Percentiles rank a stretch among this genome's conserved stretches.
phyloP scores from a whole-genome alignment of 192 early-diverging fungal genomes.

The Kickxella alabastrina region DNA sequence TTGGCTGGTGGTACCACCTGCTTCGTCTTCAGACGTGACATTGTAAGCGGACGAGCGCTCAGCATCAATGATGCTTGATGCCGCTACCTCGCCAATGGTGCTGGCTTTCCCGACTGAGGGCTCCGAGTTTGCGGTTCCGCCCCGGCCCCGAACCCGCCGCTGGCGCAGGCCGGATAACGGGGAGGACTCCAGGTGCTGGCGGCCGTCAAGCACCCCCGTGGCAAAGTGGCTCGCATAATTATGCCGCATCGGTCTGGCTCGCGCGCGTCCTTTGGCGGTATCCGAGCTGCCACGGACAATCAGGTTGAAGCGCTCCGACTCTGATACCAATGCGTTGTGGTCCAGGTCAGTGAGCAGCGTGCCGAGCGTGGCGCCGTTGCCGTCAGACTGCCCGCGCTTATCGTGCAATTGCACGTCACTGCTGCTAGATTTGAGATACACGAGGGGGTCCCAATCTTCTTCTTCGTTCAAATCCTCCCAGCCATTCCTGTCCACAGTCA shows the following conservation, averaged over 20 bases:
- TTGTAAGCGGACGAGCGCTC: conserved; percentile 9
- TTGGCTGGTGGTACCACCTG: not conserved
- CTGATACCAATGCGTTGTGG: not conserved
- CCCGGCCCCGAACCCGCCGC: not conserved
- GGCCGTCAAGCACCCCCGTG: not conserved
- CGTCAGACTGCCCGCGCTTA: not conserved
- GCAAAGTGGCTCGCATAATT: no score
- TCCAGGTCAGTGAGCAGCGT: conserved; percentile 22
- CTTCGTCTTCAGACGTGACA: not conserved
- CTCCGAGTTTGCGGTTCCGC: not conserved
- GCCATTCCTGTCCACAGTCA: no score
- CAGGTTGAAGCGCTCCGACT: no score
- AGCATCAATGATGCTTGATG: conserved; percentile 19
- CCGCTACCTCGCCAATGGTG: conserved; percentile 8
- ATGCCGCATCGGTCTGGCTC: not conserved
- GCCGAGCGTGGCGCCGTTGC: conserved; percentile 13
- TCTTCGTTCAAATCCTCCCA: no score
- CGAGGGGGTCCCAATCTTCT: conserved; percentile 27
- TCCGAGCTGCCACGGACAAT: no score
- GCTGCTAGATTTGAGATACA: conserved; percentile 18
- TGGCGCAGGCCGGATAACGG: conserved; percentile 10
- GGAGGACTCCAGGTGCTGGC: not conserved
- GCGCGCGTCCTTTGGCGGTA: not conserved
- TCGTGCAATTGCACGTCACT: not conserved
- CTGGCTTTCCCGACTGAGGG: conserved; percentile 1